These are phyloP conservation scores for Hymenoscyphus repandus DNA, from an alignment of 2,329 filamentous ascomycete species.

Conservation along the genomic window DNA sequence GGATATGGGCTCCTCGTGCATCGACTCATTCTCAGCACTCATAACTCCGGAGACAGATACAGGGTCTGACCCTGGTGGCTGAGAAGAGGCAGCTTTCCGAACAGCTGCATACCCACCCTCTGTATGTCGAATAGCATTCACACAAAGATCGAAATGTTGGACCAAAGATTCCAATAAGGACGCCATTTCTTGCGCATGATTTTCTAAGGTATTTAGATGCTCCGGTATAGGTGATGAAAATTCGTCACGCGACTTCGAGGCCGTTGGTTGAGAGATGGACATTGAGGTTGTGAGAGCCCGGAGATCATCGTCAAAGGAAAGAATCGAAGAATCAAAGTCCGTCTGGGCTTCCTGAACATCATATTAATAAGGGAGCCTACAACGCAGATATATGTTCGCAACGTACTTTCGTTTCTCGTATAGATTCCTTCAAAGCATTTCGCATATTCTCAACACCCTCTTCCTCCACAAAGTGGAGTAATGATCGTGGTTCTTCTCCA, in stretches of 20 bases:
- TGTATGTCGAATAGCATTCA: constrained; percentile 84
- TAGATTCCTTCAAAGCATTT: constrained; percentile 62
- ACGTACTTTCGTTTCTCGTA: constrained; percentile 61
- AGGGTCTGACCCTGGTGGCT: constrained; percentile 41
- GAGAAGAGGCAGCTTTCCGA: constrained; percentile 61
- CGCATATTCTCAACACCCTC: constrained; percentile 61
- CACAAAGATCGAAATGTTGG: constrained; percentile 87
- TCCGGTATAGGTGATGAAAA: constrained; percentile 36
- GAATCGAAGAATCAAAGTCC: constrained; percentile 64
- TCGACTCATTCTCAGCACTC: constrained; percentile 46
- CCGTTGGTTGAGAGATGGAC: constrained; percentile 29
- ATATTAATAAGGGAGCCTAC: constrained; percentile 7
- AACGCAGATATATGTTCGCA: not conserved
- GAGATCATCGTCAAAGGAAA: constrained; percentile 71
- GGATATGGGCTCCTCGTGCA: constrained; percentile 59
- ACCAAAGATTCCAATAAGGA: constrained; percentile 74
- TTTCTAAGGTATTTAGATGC: constrained; percentile 38
- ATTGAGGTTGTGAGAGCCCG: constrained; percentile 50
- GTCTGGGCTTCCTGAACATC: constrained; percentile 52
- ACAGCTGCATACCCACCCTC: constrained; percentile 72
- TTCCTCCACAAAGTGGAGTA: constrained; percentile 75
- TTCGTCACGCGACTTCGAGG: constrained; percentile 16
- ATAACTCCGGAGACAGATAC: constrained; percentile 65
- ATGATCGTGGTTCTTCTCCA: constrained; percentile 52
- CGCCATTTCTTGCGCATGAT: constrained; percentile 76